These are phyloP conservation scores for Maudiozyma barnettii DNA, from an alignment of 805 yeast genomes.

Conservation along the genomic window DNA sequence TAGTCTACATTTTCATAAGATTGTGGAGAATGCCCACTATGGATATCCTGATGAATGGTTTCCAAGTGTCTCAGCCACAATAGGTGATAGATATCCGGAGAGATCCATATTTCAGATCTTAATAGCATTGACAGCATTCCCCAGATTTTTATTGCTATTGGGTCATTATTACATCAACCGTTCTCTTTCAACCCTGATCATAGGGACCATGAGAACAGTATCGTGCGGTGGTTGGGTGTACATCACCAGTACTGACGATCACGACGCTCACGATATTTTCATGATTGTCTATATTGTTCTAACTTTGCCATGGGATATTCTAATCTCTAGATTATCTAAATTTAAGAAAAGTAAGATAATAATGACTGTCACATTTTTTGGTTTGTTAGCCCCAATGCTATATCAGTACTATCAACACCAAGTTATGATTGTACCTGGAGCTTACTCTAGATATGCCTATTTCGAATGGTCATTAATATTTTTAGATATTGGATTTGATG, in stretches of 20 bases:
- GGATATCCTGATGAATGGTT: conserved; percentile 99
- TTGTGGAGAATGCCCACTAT: conserved; percentile 74
- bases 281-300: conserved; percentile 85
- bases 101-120: conserved; percentile 83
- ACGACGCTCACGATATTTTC: conserved; percentile 89
- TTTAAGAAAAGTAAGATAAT: conserved; percentile 36
- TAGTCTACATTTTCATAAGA: conserved; percentile 73
- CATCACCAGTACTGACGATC: conserved; percentile 94
- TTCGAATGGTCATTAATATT: conserved; percentile 88
- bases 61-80: conserved; percentile 93
- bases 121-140: conserved; percentile 90
- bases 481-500: conserved; percentile 76
- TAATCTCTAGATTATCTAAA: conserved; percentile 43
- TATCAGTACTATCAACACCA: conserved; percentile 90
- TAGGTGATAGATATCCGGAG: conserved; percentile 96
- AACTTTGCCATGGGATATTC: conserved; percentile 84
- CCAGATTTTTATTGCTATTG: conserved; percentile 60
- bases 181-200: conserved; percentile 18
- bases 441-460: conserved; percentile 89
- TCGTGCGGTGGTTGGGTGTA: conserved; percentile 99
- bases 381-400: conserved; percentile 67
- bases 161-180: conserved; percentile 35
- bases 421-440: conserved; percentile 81
- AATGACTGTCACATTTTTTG: conserved; percentile 57
- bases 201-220: conserved; percentile 82